phyloP scores from a whole-genome alignment of 139 green algal species.

The Coccomyxa sp. region DNA sequence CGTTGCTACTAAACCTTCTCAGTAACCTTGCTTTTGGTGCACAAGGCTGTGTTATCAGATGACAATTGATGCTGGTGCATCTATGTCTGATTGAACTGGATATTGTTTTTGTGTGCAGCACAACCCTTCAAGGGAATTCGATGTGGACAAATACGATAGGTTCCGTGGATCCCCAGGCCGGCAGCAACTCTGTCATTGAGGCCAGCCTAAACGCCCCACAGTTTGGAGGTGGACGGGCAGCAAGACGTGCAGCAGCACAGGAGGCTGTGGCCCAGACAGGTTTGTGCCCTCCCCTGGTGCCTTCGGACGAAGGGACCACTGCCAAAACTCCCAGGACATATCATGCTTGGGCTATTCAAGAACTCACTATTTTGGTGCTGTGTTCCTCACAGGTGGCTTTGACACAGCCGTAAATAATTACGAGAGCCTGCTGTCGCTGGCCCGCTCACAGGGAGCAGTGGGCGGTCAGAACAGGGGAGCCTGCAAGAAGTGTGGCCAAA shows the following conservation, averaged over 20 bases:
- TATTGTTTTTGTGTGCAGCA: slow-evolving; percentile 29
- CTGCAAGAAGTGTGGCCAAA: slow-evolving; percentile 77
- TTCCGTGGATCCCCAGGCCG: slow-evolving; percentile 36
- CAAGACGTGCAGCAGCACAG: slow-evolving; percentile 55
- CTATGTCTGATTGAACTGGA: neutral
- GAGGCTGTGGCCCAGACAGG: slow-evolving; percentile 50
- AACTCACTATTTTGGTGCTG: neutral
- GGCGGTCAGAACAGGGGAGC: slow-evolving; percentile 54
- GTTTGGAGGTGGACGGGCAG: slow-evolving; percentile 28
- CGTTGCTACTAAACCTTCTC: too few species aligned
- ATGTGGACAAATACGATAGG: slow-evolving; percentile 85
- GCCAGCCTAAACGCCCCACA: slow-evolving; percentile 63
- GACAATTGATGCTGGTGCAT: neutral
- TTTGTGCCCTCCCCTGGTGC: neutral
- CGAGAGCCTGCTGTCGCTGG: slow-evolving; percentile 58
- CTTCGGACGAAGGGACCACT: too few species aligned
- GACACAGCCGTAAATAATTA: slow-evolving; percentile 61
- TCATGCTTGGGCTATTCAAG: too few species aligned
- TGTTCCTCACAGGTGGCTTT: slow-evolving; percentile 47
- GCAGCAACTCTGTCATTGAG: slow-evolving; percentile 70
- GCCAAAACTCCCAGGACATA: too few species aligned
- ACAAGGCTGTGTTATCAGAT: too few species aligned
- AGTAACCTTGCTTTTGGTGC: too few species aligned
- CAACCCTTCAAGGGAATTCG: slow-evolving; percentile 62
- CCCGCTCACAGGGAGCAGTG: slow-evolving; percentile 55